Evolutionary conservation across 441 rosid species (phyloP).

Genomic region (Macaranga tanarius): DNA sequence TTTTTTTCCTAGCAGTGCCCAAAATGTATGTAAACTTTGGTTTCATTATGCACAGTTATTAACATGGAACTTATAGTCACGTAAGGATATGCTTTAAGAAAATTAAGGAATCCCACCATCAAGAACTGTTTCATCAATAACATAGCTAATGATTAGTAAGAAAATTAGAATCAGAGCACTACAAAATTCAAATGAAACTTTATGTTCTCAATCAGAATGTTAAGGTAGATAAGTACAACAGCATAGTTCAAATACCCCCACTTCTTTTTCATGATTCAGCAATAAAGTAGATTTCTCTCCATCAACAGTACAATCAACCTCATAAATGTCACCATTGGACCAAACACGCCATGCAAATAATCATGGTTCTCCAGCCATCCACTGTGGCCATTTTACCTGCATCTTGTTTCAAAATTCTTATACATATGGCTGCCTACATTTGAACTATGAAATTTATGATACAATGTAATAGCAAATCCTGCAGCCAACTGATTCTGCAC

Average conservation of each 20-base stretch:
- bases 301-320: neutral
- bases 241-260: too few species aligned
- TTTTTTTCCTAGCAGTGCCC: neutral
- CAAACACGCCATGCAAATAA: neutral
- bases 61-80: neutral
- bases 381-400: too few species aligned
- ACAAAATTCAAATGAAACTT: neutral
- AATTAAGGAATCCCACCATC: neutral
- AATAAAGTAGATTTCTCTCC: neutral
- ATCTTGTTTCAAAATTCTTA: too few species aligned
- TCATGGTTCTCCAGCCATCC: too few species aligned
- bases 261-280: neutral
- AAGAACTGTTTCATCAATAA: neutral
- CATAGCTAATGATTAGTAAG: neutral
- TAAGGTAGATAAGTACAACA: too few species aligned
- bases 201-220: too few species aligned
- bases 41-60: slow-evolving; percentile 1
- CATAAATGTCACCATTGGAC: neutral
- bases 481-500: neutral
- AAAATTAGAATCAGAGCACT: neutral
- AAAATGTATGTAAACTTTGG: neutral
- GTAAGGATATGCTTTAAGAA: neutral
- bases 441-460: neutral
- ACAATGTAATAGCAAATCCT: neutral
- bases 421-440: neutral